These are phyloP conservation scores for Plantago ovata DNA, from an alignment of 257 asterid species.

Conservation along the genomic window DNA sequence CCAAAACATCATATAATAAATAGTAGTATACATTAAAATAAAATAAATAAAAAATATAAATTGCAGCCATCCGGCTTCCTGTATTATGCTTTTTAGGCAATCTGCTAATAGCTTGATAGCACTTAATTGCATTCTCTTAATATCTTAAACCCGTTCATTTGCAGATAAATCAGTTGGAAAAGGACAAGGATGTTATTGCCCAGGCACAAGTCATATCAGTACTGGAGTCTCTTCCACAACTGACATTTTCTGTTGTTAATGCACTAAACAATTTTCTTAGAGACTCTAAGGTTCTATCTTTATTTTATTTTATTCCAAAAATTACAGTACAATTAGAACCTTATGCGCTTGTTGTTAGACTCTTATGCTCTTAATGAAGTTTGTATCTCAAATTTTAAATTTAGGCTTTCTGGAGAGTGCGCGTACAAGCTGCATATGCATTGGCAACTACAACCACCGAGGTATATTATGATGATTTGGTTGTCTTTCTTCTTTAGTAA, in stretches of 20 bases:
- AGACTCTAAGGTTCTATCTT: slow-evolving; percentile 72
- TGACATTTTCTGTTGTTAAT: slow-evolving; percentile 72
- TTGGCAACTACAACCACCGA: slow-evolving; percentile 84
- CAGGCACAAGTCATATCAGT: slow-evolving; percentile 92
- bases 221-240: slow-evolving; percentile 76
- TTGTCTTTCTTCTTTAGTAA: not conserved
- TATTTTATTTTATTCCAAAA: too few species aligned
- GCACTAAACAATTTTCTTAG: slow-evolving; percentile 77
- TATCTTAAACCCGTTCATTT: not conserved
- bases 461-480: slow-evolving; percentile 37
- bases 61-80: too few species aligned
- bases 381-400: slow-evolving; percentile 18
- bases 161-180: slow-evolving; percentile 94
- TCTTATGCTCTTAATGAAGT: slow-evolving; percentile 17
- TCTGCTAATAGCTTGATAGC: too few species aligned
- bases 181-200: slow-evolving; percentile 95
- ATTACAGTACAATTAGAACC: too few species aligned
- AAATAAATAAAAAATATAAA: too few species aligned
- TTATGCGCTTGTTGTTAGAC: slow-evolving; percentile 5
- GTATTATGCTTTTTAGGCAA: too few species aligned
- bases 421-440: slow-evolving; percentile 90
- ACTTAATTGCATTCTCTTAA: too few species aligned
- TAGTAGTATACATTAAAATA: too few species aligned
- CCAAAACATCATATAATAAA: too few species aligned
- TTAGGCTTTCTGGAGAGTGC: slow-evolving; percentile 97